Percentiles rank a stretch among this genome's conserved stretches.
Conservation (phyloP, 2,329 filamentous ascomycete species). For the Botrytis deweyae region DNA sequence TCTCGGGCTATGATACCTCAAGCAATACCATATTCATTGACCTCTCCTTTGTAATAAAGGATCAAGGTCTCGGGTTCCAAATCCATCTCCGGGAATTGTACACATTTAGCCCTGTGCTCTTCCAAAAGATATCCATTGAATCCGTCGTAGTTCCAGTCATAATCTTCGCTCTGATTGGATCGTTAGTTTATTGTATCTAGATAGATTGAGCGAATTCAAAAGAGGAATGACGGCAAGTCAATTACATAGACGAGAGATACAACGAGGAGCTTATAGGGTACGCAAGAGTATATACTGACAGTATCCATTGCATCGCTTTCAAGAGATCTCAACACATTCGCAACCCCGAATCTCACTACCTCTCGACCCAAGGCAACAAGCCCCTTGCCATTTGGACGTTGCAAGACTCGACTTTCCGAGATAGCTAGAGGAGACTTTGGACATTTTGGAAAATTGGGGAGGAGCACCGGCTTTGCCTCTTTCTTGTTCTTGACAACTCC, state of each 20-base stretch:
- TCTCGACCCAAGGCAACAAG: not conserved
- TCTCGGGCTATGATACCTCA: not conserved
- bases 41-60: not conserved
- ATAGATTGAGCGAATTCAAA: not conserved
- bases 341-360: not conserved
- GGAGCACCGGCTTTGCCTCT: not conserved
- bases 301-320: not conserved
- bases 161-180: constrained; percentile 12
- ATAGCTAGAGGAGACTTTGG: not conserved
- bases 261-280: not conserved
- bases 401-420: not conserved
- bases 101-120: not conserved
- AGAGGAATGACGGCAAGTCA: not conserved
- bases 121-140: constrained; percentile 16
- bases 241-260: not conserved
- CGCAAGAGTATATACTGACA: constrained; percentile 2
- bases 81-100: not conserved
- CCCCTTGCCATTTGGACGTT: not conserved
- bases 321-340: not conserved
- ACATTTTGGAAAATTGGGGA: not conserved
- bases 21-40: constrained; percentile 12
- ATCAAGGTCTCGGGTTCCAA: not conserved
- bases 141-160: constrained; percentile 2
- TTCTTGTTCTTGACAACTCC: not conserved
- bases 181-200: not conserved